Percentiles rank a stretch among this genome's conserved stretches.
Evolutionary conservation across 352 stramenopile species (phyloP).

Genomic region (Elongisporangium anandrum): DNA sequence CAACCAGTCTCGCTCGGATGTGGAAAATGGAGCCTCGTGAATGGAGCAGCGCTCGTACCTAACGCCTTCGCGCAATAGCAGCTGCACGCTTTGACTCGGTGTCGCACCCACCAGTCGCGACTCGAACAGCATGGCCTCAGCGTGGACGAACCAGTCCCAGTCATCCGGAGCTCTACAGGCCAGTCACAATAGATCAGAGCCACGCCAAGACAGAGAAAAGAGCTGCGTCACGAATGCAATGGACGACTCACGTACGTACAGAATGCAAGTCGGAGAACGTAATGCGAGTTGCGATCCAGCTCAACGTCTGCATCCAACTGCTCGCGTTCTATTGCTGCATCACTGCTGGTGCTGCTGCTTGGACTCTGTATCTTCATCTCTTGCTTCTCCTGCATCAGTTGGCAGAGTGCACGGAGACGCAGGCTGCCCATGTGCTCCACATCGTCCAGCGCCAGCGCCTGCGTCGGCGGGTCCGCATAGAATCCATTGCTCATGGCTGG

Average conservation of each 20-base stretch:
- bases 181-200: conserved; percentile 5
- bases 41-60: conserved; percentile 20
- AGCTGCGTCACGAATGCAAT: not conserved
- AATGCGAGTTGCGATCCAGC: conserved; percentile 38
- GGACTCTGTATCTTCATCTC: not conserved
- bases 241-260: conserved; percentile 33
- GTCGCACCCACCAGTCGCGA: conserved; percentile 13
- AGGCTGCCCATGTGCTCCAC: conserved; percentile 64
- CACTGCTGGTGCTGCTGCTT: not conserved
- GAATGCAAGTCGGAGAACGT: conserved; percentile 44
- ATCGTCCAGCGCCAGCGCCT: conserved; percentile 91
- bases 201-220: not conserved
- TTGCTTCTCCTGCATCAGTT: not conserved
- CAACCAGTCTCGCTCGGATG: conserved; percentile 1
- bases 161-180: conserved; percentile 22
- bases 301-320: conserved; percentile 10
- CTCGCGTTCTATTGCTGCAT: conserved; percentile 1
- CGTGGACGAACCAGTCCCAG: conserved; percentile 52
- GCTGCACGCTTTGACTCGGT: not conserved
- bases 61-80: conserved; percentile 32
- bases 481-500: conserved; percentile 22
- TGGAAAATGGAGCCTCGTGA: conserved; percentile 3
- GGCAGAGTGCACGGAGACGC: not conserved
- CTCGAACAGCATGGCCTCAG: conserved; percentile 41
- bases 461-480: conserved; percentile 81